phyloP scores from a whole-genome alignment of 73 alveolate genomes.

The Durusdinium trenchii region DNA sequence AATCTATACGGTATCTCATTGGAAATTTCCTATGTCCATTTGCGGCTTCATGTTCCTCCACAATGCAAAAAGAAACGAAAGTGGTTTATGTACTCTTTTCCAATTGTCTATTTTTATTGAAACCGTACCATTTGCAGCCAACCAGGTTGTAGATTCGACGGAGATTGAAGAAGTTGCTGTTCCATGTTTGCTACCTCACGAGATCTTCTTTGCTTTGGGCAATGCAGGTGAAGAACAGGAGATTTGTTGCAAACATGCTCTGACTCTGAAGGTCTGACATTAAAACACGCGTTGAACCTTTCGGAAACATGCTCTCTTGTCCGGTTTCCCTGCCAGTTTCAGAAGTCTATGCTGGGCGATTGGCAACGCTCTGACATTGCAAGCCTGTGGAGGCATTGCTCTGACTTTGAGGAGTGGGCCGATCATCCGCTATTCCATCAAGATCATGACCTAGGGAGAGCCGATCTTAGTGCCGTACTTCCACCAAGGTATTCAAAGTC shows the following conservation, averaged over 20 bases:
- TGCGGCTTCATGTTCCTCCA: not conserved
- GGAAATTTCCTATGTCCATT: not conserved
- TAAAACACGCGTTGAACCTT: too few relatives aligned
- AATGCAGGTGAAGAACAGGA: not conserved
- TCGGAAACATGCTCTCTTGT: too few relatives aligned
- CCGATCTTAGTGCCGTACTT: too few relatives aligned
- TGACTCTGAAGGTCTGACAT: too few relatives aligned
- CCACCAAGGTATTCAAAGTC: not conserved
- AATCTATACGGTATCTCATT: not conserved
- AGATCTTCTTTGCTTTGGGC: not conserved
- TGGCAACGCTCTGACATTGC: not conserved
- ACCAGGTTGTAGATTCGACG: not conserved
- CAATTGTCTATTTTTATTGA: not conserved
- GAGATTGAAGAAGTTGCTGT: too few relatives aligned
- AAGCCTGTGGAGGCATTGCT: not conserved
- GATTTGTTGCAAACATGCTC: not conserved
- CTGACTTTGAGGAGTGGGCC: not conserved
- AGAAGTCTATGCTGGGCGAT: constrained; percentile 16
- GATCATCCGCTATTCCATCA: not conserved
- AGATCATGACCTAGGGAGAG: too few relatives aligned
- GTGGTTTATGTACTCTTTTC: not conserved
- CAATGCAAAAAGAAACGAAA: not conserved
- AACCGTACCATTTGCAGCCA: not conserved
- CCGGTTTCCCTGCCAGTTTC: constrained; percentile 16
- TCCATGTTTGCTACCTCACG: not conserved